phyloP scores from a whole-genome alignment of 768 basidiomycete genomes.

The Amanita exitialis region DNA sequence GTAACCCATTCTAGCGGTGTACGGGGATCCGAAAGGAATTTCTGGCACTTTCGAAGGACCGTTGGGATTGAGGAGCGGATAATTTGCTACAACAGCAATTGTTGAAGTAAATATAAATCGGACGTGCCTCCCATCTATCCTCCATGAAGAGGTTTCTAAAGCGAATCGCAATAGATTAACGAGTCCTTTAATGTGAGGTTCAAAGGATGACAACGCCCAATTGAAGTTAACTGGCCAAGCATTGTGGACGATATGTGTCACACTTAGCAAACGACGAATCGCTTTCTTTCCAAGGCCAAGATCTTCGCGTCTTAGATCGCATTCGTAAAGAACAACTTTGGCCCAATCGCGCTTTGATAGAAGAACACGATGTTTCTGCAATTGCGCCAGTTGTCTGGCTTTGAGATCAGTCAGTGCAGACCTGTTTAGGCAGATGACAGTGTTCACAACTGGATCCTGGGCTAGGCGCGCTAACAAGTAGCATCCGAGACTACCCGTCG shows the following conservation, averaged over 20 bases:
- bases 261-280: constrained; percentile 18
- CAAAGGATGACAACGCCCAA: constrained; percentile 29
- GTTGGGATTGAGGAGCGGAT: constrained; percentile 16
- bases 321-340: constrained; percentile 19
- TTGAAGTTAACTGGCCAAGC: constrained; percentile 40
- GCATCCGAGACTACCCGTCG: constrained; percentile 27
- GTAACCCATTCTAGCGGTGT: constrained; percentile 20
- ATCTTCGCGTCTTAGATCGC: constrained; percentile 16
- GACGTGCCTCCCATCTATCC: constrained; percentile 11
- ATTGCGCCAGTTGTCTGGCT: constrained; percentile 18
- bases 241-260: constrained; percentile 22
- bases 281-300: constrained; percentile 17
- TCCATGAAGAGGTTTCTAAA: constrained; percentile 13
- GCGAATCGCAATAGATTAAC: constrained; percentile 22
- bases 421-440: constrained; percentile 22
- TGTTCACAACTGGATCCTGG: constrained; percentile 15
- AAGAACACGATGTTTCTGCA: constrained; percentile 19
- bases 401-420: constrained; percentile 10
- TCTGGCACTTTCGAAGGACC: constrained; percentile 23
- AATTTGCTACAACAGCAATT: constrained; percentile 23
- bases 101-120: constrained; percentile 28
- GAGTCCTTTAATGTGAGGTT: constrained; percentile 25
- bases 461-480: constrained; percentile 21
- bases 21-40: constrained; percentile 16
- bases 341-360: constrained; percentile 17